Evolutionary conservation across 257 asterid species (phyloP).

Genomic region (Solanum sparsipilum): DNA sequence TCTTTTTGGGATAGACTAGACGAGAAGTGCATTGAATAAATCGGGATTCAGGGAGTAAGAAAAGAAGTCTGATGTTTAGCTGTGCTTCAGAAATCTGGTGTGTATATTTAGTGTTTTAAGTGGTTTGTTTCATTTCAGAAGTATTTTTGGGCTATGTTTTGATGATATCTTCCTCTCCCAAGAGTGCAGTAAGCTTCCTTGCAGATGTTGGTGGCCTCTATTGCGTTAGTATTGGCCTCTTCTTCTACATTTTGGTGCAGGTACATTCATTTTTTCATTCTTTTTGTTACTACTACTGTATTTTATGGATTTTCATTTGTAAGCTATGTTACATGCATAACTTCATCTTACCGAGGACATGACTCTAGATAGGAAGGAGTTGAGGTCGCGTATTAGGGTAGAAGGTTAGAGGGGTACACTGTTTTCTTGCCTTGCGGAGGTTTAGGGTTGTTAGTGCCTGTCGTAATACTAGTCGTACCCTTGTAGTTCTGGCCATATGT

Average conservation of each 20-base stretch:
- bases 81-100: background rate
- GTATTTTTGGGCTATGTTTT: conserved; percentile 11
- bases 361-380: background rate
- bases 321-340: background rate
- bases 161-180: conserved; percentile 30
- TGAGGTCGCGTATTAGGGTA: background rate
- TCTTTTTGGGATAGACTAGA: background rate
- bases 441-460: background rate
- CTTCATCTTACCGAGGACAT: background rate
- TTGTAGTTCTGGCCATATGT: background rate
- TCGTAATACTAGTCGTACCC: background rate
- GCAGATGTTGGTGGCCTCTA: conserved; percentile 97
- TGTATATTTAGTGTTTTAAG: background rate
- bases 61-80: background rate
- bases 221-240: conserved; percentile 76
- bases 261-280: conserved; percentile 35
- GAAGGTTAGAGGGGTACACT: background rate
- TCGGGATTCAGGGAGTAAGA: background rate
- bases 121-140: background rate
- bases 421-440: background rate
- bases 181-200: conserved; percentile 95
- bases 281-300: conserved; percentile 3
- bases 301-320: background rate
- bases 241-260: conserved; percentile 81
- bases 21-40: background rate